Conservation (phyloP, 768 basidiomycete genomes). For the Leucocoprinus leucothites region DNA sequence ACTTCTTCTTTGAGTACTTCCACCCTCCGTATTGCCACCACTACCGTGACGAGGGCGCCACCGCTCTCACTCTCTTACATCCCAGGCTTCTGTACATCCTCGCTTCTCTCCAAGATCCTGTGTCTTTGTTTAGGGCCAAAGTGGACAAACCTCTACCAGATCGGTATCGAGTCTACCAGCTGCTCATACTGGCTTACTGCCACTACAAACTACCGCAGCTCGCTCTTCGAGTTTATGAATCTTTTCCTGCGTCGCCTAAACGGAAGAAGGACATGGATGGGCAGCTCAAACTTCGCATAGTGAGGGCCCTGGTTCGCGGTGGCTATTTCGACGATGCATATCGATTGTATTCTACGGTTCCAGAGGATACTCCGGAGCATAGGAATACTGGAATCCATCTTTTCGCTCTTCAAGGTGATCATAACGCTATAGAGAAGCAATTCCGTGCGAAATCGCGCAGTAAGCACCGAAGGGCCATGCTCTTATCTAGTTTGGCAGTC, state of each 20-base stretch:
- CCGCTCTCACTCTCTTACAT: conserved; percentile 12
- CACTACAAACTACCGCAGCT: conserved; percentile 6
- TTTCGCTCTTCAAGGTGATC: conserved; percentile 48
- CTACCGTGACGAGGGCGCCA: not conserved
- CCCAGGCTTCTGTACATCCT: conserved; percentile 14
- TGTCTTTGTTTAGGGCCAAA: not conserved
- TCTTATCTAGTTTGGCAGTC: conserved; percentile 56
- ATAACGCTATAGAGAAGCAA: conserved; percentile 25
- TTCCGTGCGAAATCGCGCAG: not conserved
- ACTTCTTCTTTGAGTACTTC: conserved; percentile 10
- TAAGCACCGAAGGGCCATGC: conserved; percentile 25
- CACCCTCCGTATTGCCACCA: conserved; percentile 8
- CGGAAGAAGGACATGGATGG: conserved; percentile 14
- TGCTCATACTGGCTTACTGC: conserved; percentile 11
- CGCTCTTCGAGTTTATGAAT: conserved; percentile 9
- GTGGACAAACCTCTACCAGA: not conserved
- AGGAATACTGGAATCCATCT: conserved; percentile 11
- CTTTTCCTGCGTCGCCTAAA: conserved; percentile 11
- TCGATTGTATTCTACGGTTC: conserved; percentile 9
- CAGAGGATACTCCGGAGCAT: conserved; percentile 1
- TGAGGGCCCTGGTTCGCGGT: conserved; percentile 10
- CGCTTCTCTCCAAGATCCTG: conserved; percentile 2
- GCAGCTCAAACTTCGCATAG: conserved; percentile 15
- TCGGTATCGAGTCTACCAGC: not conserved
- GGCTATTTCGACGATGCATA: conserved; percentile 11